Evolutionary conservation across 208 protist species (phyloP).

Genomic region (Trypanosoma theileri): DNA sequence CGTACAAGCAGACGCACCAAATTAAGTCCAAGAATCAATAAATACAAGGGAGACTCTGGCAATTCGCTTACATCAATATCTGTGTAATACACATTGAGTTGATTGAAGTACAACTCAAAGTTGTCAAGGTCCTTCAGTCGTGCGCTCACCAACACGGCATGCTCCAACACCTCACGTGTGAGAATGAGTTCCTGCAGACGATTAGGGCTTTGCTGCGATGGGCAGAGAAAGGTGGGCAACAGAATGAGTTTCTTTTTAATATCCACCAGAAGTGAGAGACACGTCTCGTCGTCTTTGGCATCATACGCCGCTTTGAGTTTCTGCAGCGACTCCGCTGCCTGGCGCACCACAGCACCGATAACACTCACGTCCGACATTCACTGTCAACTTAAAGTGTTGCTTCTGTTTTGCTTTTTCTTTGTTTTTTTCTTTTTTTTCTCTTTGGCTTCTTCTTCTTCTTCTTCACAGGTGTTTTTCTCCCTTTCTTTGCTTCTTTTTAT

Average conservation of each 20-base stretch:
- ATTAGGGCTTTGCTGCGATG: slow-evolving; percentile 59
- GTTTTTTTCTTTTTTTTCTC: not conserved
- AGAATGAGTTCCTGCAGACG: slow-evolving; percentile 81
- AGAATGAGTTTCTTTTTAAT: slow-evolving; percentile 83
- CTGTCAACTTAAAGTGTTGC: not conserved
- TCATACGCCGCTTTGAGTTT: slow-evolving; percentile 80
- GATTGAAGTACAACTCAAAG: slow-evolving; percentile 87
- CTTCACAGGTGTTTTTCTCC: not conserved
- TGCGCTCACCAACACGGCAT: slow-evolving; percentile 77
- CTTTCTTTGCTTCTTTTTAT: not conserved
- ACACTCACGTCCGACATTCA: slow-evolving; percentile 30
- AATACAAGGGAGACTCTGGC: slow-evolving; percentile 63
- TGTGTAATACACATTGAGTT: slow-evolving; percentile 89
- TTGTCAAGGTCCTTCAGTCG: slow-evolving; percentile 69
- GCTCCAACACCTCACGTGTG: slow-evolving; percentile 83
- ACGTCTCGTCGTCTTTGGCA: slow-evolving; percentile 49
- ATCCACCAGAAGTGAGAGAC: slow-evolving; percentile 45
- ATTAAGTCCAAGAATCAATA: slow-evolving; percentile 89
- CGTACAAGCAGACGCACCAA: slow-evolving; percentile 84
- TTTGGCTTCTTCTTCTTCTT: not conserved
- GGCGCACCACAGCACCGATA: slow-evolving; percentile 62
- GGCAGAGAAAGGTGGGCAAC: slow-evolving; percentile 88
- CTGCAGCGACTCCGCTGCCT: slow-evolving; percentile 67
- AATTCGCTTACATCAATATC: slow-evolving; percentile 69
- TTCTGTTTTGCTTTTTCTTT: not conserved